These are phyloP conservation scores for Solanum aculeatissimum DNA, from an alignment of 305 asterid genomes.

Conservation along the genomic window DNA sequence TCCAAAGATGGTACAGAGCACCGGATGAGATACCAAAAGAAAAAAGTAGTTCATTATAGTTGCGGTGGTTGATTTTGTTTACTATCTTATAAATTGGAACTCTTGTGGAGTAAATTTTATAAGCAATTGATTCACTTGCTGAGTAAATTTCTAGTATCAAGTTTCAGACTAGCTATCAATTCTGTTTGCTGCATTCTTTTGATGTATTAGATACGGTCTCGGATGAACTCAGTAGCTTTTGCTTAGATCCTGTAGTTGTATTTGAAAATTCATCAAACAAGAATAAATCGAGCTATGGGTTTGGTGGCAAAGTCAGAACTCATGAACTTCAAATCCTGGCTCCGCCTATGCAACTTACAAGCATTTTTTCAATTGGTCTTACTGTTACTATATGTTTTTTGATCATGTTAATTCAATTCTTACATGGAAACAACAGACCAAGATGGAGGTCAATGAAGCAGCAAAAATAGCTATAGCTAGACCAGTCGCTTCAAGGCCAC, in stretches of 20 bases:
- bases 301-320: too few relatives aligned
- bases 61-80: not conserved
- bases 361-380: not conserved
- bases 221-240: too few relatives aligned
- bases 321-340: too few relatives aligned
- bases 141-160: not conserved
- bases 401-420: not conserved
- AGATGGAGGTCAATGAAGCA: slow-evolving; percentile 41
- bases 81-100: not conserved
- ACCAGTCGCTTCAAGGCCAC: slow-evolving; percentile 82
- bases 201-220: too few relatives aligned
- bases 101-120: not conserved
- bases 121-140: not conserved
- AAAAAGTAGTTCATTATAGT: not conserved
- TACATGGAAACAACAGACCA: not conserved
- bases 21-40: not conserved
- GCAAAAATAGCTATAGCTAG: slow-evolving; percentile 47
- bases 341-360: not conserved
- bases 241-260: too few relatives aligned
- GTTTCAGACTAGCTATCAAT: not conserved
- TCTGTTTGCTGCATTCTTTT: not conserved
- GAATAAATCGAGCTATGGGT: too few relatives aligned
- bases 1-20: not conserved
- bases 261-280: too few relatives aligned
- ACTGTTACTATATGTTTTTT: not conserved